Percentiles rank a stretch among this genome's conserved stretches.
These are phyloP conservation scores for Pholiota adiposa DNA, from an alignment of 1,284 basidiomycete genomes.

Conservation along the genomic window DNA sequence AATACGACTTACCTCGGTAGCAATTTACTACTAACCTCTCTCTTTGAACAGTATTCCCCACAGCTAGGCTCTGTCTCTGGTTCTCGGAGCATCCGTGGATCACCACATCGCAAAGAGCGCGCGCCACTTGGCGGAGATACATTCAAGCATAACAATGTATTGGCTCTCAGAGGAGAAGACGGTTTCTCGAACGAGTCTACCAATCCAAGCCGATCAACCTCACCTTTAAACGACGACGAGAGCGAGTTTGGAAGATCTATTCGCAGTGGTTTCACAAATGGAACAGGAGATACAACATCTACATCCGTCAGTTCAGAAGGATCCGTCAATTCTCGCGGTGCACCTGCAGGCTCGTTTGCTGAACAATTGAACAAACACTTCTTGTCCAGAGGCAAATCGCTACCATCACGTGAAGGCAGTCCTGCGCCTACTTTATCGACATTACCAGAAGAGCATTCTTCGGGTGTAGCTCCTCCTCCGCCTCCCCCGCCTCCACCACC, in stretches of 20 bases:
- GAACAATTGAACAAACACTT: constrained; percentile 65
- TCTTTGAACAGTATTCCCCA: constrained; percentile 50
- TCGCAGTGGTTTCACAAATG: constrained; percentile 46
- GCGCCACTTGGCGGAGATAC: constrained; percentile 43
- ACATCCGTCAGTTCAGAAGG: constrained; percentile 60
- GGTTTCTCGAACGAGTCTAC: constrained; percentile 38
- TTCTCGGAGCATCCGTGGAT: constrained; percentile 68
- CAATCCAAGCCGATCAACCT: constrained; percentile 41
- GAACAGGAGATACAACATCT: constrained; percentile 52
- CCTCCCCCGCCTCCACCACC: constrained; percentile 36
- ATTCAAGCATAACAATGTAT: constrained; percentile 46
- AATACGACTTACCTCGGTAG: neutral
- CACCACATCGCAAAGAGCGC: constrained; percentile 58
- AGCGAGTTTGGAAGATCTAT: constrained; percentile 61
- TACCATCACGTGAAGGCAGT: constrained; percentile 38
- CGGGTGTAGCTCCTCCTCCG: constrained; percentile 29
- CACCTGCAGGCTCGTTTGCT: constrained; percentile 53
- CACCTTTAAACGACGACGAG: constrained; percentile 55
- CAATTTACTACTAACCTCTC: constrained; percentile 19
- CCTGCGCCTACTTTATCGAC: constrained; percentile 37
- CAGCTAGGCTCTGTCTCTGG: constrained; percentile 60
- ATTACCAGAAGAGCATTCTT: constrained; percentile 27
- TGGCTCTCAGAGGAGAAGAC: constrained; percentile 49
- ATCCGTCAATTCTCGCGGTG: constrained; percentile 35
- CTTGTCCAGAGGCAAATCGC: constrained; percentile 43